Base-by-base conservation (phyloP, 768 basidiomycete genomes). In the Mycena albidolilacea region DNA sequence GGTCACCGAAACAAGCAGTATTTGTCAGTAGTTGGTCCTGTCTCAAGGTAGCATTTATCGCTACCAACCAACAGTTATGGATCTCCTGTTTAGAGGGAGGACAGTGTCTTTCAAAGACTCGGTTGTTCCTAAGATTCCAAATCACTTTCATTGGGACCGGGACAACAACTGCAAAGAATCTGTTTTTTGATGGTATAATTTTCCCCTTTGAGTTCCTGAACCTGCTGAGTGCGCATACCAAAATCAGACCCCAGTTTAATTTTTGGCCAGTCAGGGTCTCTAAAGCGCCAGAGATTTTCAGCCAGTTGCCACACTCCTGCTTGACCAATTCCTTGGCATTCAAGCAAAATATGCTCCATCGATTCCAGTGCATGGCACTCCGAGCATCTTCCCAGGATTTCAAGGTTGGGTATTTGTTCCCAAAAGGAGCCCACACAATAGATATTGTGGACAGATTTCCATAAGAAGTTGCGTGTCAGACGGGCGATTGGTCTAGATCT, bases 321-420 rank as follows among this genome's bases (percentile, higher is more conserved):
- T 23, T 54, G 52, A 7, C 52, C 52, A 54, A 21, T n/a, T 21
- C 5, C 8, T 21, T 23, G 21, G 9, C 21, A 54, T 54, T 54
- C 52, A 9, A 54, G 52, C 52, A 54, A 23, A 9, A 54, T 64
- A 37, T 38, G 44, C 30, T 39, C 48, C 8, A 64, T 23, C 2
- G 74, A 71, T 14, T 81, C 80, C 0, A 35, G 54, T 9, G 21
- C 57, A 0, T 61, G 68, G 58, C 79, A 80, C 5, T 4, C 3
- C 0, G 54, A 21, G 50, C 78, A 80, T 37, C 30, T 39, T 0
- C 54, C 77, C 0, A 76, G 30, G 1, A 41, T 41, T 55, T 77
- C 72, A n/a, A 54, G 64, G 38, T 69, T 72, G 0, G 72, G 73
- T 0, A 79, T 61, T 2, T 68, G 50, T 0, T 37, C 37, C 79